Evolutionary conservation across 139 green algal species (phyloP), one percentile per base, ranked within the genome.

Genomic region (Chlamydomonas sphaeroides): DNA sequence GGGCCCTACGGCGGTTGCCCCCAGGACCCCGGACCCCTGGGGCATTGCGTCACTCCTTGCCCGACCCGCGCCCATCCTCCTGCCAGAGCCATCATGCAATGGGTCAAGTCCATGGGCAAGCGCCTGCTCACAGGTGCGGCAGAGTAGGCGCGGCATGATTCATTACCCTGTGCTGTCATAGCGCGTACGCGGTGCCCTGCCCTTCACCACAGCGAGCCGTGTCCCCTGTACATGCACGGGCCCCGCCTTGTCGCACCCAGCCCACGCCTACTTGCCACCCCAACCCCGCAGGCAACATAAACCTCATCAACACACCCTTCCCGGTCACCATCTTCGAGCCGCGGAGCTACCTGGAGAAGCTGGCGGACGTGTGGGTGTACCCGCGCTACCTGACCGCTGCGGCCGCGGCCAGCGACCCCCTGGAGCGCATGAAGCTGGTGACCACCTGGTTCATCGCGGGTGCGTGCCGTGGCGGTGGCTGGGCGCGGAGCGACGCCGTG

Each of bases 301-400:
- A 98, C 84, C 88, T 98, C 36, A 90, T 97, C 45, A 96, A 93
- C 74, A 90, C 94, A 25, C 92, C 90, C 5, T 91, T 98, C 78
- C 95, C 95, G 1, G 94, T 97, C 36, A 90, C 83, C 57, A 95
- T 96, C 79, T 98, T 97, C 80, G 94, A 97, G 87, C 92, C 94
- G 23, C 88, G 94, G 20, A 92, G 82, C 74, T 98, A 97, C 80
- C 88, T 98, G 53, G 85, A 98, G 65, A 98, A 98, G 85, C 87
- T 98, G 49, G 87, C 93, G 18, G 95, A 98, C 69, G 89, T 94
- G 0, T 96, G 93, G 92, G 90, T 95, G 5, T 88, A 91, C 65
- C 84, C 84, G 7, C 83, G 65, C 11, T 89, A 77, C 49, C 84
- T 98, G 35, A 48, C 62, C 5, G 70, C 78, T 25, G 88, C 90